Evolutionary conservation across 192 early-diverging fungal species (phyloP), one percentile per base, ranked within the genome.

Genomic region (Chytriomyces sp.): DNA sequence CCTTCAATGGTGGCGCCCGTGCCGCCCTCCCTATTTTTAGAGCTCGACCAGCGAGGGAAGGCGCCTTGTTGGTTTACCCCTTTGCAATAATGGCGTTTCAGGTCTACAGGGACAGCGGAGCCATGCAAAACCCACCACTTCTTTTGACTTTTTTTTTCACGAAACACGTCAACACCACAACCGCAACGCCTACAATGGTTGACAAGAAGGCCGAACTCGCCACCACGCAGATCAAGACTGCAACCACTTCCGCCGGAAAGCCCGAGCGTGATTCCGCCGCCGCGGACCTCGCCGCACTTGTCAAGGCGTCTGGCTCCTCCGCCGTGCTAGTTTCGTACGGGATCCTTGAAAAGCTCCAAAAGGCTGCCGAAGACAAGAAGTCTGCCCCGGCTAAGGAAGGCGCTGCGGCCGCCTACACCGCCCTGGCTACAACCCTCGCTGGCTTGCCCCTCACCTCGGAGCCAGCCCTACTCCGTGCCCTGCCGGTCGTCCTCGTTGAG

Each of bases 321-420:
- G 74, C 77, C 38, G 84, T 75, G 30, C 78, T 91, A 53, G 82
- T 85, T 64, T 81, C 84, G 34, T 84, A 79, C 81, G 82, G 77
- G 39, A 79, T 91, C 63, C 70, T 90, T 44, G 85, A 86, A 41
- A 74, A 80, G 64, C 77, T 93, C 34, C 65, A 66, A 53, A 82
- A 84, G 72, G 86, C 88, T 58, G 75, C 87, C 52, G 79, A 78
- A 70, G 84, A 89, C 87, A 93, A 93, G 85, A 91, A 92, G 86
- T 49, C 44, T 49, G 70, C 81, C 66, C 73, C 74, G 60, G 84
- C 85, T 57, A 88, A 89, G 74, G 84, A 91, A 73, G 91, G 83
- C 39, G 87, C 87, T 52, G 74, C 86, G 60, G 78, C 84, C 61
- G 83, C 82, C 57, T 85, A 86, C 77, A 73, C 70, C 52, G 87